Evolutionary conservation across 768 basidiomycete genomes (phyloP).

Genomic region (Russula vinacea): DNA sequence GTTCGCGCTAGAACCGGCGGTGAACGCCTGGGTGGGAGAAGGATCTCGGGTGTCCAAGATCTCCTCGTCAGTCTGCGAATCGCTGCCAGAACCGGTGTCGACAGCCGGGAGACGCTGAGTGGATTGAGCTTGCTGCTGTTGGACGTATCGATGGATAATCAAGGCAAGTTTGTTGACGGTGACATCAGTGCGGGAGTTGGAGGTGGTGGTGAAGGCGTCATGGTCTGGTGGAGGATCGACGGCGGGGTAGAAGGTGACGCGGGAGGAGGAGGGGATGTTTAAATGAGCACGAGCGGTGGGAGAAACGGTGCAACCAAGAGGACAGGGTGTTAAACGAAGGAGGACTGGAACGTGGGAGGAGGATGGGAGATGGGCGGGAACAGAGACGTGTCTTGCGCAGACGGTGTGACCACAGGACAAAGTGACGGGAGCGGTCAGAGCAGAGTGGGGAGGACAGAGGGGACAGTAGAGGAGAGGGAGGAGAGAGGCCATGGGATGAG

Average conservation of each 20-base stretch:
- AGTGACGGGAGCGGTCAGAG: conserved; percentile 48
- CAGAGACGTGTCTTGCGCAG: conserved; percentile 46
- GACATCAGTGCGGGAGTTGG: conserved; percentile 45
- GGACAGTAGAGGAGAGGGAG: conserved; percentile 51
- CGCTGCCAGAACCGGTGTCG: conserved; percentile 33
- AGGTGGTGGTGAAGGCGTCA: conserved; percentile 25
- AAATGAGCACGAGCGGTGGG: conserved; percentile 33
- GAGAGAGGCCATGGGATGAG: conserved; percentile 19
- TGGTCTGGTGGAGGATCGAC: conserved; percentile 30
- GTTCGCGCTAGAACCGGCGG: conserved; percentile 38
- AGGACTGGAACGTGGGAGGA: conserved; percentile 21
- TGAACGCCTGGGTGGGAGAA: conserved; percentile 29
- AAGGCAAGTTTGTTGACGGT: conserved; percentile 54
- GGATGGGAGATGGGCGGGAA: conserved; percentile 22
- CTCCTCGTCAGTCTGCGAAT: conserved; percentile 34
- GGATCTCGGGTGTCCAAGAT: conserved; percentile 29
- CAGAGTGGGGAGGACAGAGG: conserved; percentile 43
- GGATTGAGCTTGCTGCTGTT: conserved; percentile 7
- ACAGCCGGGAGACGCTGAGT: conserved; percentile 23
- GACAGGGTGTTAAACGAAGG: conserved; percentile 33
- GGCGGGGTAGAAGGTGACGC: conserved; percentile 39
- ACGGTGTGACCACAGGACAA: conserved; percentile 84
- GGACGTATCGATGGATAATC: conserved; percentile 39
- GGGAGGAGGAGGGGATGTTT: conserved; percentile 44
- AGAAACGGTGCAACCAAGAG: conserved; percentile 37